Conservation (phyloP, 108 stramenopile species). For the Parietichytrium sp. region DNA sequence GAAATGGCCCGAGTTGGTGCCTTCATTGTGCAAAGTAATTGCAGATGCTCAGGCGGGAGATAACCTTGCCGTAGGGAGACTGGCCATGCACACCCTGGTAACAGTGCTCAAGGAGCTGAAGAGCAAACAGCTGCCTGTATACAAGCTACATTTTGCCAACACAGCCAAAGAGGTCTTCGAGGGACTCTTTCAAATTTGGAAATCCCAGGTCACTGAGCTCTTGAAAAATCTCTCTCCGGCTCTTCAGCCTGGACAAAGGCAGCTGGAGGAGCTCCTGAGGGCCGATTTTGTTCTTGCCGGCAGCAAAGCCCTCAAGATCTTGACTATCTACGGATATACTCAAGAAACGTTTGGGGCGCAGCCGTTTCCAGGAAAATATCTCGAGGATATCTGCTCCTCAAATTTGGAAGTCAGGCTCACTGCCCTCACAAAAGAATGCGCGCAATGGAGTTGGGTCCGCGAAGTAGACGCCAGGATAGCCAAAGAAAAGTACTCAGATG, state of each 20-base stretch:
- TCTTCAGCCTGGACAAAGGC: neutral
- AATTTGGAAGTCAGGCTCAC: neutral
- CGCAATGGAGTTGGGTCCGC: too few relatives aligned
- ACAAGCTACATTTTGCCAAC: neutral
- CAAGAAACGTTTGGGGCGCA: constrained; percentile 8
- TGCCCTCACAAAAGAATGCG: neutral
- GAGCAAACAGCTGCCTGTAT: neutral
- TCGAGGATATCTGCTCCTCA: constrained; percentile 17
- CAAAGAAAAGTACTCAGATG: neutral
- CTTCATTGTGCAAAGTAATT: neutral
- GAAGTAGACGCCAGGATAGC: neutral
- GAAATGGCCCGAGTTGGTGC: neutral
- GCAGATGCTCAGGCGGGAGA: too few relatives aligned
- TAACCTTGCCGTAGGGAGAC: neutral
- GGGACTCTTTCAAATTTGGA: neutral
- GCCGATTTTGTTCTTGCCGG: constrained; percentile 20
- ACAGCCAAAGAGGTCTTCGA: neutral
- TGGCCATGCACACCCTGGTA: neutral
- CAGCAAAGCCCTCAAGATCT: neutral
- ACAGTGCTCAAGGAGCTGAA: constrained; percentile 26
- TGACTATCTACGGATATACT: neutral
- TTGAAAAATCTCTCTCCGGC: too few relatives aligned
- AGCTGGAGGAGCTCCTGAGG: neutral
- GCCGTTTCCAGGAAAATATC: neutral
- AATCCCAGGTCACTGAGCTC: neutral